phyloP scores from a whole-genome alignment of 257 asterid species.

The Echium plantagineum region DNA sequence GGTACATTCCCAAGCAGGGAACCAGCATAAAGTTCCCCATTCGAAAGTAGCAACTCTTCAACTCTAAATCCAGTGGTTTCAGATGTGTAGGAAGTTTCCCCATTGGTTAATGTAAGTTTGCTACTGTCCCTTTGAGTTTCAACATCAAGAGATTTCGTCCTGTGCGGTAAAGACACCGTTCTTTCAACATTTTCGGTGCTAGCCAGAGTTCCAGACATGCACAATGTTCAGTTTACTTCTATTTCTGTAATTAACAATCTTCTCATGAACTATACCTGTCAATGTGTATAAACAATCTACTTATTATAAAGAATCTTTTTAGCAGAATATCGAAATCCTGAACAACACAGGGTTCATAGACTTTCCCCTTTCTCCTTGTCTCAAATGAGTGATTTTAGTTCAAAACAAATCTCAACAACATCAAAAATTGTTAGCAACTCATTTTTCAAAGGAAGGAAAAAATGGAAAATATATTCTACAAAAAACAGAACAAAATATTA shows the following conservation, averaged over 20 bases:
- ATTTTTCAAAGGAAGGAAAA: no score
- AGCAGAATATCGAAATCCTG: no score
- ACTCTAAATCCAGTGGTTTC: conserved; percentile 35
- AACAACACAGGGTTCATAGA: no score
- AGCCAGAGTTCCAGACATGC: conserved; percentile 95
- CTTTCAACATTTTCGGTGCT: conserved; percentile 36
- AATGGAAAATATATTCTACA: no score
- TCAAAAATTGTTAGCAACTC: no score
- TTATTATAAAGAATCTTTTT: no score
- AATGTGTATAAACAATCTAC: neutral
- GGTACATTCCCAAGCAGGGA: conserved; percentile 59
- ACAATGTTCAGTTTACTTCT: conserved; percentile 21
- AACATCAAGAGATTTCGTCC: conserved; percentile 48
- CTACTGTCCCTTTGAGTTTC: conserved; percentile 24
- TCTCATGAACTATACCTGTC: neutral
- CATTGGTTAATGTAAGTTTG: conserved; percentile 20
- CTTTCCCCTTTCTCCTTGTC: no score
- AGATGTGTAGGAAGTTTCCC: conserved; percentile 40
- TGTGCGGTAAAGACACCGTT: conserved; percentile 40
- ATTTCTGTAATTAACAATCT: neutral
- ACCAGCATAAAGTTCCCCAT: conserved; percentile 59
- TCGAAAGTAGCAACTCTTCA: conserved; percentile 36
- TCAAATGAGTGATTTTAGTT: no score
- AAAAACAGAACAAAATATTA: no score
- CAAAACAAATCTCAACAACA: no score